A percentile compares a stretch with the other conserved stretches of the same genome.
These are phyloP conservation scores for Paramyrothecium sp. DNA, from an alignment of 2,329 filamentous ascomycete genomes.

Conservation along the genomic window DNA sequence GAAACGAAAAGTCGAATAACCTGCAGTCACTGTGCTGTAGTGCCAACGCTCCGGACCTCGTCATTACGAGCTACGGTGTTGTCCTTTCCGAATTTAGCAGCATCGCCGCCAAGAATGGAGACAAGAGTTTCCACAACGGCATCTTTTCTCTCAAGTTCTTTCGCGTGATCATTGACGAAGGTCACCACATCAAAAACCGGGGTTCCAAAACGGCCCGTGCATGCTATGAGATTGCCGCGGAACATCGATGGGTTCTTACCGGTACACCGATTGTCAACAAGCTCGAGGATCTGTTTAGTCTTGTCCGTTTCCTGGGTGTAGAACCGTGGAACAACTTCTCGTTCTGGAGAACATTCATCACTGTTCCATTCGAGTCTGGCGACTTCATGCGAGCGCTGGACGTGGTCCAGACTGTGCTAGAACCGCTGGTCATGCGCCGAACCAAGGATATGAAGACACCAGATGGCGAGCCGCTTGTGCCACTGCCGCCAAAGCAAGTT, in stretches of 20 bases:
- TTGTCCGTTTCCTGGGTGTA: slow-evolving; percentile 88
- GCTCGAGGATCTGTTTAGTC: slow-evolving; percentile 88
- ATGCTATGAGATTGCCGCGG: slow-evolving; percentile 84
- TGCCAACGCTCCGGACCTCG: slow-evolving; percentile 78
- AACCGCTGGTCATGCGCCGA: slow-evolving; percentile 89
- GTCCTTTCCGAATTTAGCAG: slow-evolving; percentile 84
- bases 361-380: slow-evolving; percentile 92
- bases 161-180: slow-evolving; percentile 92
- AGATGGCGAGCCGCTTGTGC: slow-evolving; percentile 71
- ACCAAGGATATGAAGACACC: slow-evolving; percentile 99
- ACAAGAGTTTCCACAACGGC: slow-evolving; percentile 64
- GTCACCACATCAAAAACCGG: slow-evolving; percentile 86
- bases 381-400: slow-evolving; percentile 92
- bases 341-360: slow-evolving; percentile 99
- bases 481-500: slow-evolving; percentile 75
- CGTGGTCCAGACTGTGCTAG: slow-evolving; percentile 94
- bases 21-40: slow-evolving; percentile 76
- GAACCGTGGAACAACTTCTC: slow-evolving; percentile 99
- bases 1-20: slow-evolving; percentile 77
- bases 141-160: slow-evolving; percentile 94
- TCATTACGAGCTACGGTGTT: slow-evolving; percentile 93
- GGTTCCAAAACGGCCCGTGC: slow-evolving; percentile 92
- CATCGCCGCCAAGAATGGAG: slow-evolving; percentile 64
- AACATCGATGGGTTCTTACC: slow-evolving; percentile 89
- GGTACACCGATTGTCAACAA: slow-evolving; percentile 97